Conservation (phyloP, 140 eudicot genomes). For the Cichorium intybus region DNA sequence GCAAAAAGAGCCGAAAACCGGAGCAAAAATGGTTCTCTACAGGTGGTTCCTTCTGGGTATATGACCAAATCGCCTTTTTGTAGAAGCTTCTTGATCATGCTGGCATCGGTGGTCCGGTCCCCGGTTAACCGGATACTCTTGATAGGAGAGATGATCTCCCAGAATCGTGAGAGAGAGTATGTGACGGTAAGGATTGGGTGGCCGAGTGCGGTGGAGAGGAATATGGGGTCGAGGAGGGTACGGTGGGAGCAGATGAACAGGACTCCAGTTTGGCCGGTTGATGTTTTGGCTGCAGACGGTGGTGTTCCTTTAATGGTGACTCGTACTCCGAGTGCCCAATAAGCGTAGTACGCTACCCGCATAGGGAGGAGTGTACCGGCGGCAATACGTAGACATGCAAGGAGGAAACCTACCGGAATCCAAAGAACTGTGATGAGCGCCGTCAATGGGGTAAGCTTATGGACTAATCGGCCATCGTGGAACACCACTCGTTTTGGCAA, state of each 20-base stretch:
- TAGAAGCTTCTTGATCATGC: constrained; percentile 51
- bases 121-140: constrained; percentile 40
- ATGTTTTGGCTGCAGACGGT: constrained; percentile 41
- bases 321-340: constrained; percentile 48
- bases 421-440: constrained; percentile 45
- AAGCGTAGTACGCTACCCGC: constrained; percentile 44
- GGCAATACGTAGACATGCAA: constrained; percentile 43
- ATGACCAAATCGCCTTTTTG: constrained; percentile 52
- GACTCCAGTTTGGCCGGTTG: constrained; percentile 42
- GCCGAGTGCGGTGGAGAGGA: constrained; percentile 46
- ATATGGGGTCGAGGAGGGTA: constrained; percentile 52
- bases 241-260: constrained; percentile 48
- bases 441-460: constrained; percentile 39
- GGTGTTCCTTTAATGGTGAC: constrained; percentile 46
- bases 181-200: constrained; percentile 53
- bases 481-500: constrained; percentile 51
- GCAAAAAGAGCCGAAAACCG: constrained; percentile 68
- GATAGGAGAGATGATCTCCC: constrained; percentile 48
- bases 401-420: constrained; percentile 50
- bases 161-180: constrained; percentile 43
- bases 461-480: constrained; percentile 52
- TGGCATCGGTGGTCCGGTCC: constrained; percentile 36
- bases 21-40: constrained; percentile 65
- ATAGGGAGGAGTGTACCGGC: constrained; percentile 52
- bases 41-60: constrained; percentile 81